These are phyloP conservation scores for Nothomitra cinnamomea DNA, from an alignment of 2,329 filamentous ascomycete species.

Conservation along the genomic window DNA sequence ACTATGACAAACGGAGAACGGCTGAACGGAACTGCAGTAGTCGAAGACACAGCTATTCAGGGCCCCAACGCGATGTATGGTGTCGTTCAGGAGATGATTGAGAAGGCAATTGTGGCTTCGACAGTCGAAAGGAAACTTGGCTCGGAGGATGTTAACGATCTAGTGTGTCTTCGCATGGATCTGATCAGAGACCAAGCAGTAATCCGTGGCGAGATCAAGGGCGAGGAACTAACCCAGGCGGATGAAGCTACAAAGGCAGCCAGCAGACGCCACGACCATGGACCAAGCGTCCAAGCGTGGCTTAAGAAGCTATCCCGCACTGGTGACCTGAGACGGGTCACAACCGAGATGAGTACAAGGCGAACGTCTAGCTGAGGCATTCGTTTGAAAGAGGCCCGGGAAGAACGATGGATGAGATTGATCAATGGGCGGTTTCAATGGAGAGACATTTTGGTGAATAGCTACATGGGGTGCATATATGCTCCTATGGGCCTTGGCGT, in stretches of 20 bases:
- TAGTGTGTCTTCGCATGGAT: neutral
- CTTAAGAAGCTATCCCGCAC: slow-evolving; percentile 51
- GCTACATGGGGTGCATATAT: too few relatives aligned
- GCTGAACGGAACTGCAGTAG: neutral
- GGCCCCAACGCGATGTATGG: slow-evolving; percentile 12
- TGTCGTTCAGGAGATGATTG: slow-evolving; percentile 20
- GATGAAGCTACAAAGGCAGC: slow-evolving; percentile 25
- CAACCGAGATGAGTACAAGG: slow-evolving; percentile 8
- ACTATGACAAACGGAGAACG: slow-evolving; percentile 8
- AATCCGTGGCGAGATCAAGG: slow-evolving; percentile 21
- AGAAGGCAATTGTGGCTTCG: slow-evolving; percentile 16
- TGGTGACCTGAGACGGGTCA: slow-evolving; percentile 32
- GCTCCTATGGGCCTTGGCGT: too few relatives aligned
- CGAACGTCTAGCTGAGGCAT: neutral
- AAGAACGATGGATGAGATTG: too few relatives aligned
- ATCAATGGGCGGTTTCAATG: too few relatives aligned
- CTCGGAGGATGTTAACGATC: slow-evolving; percentile 7
- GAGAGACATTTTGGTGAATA: too few relatives aligned
- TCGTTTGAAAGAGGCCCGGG: too few relatives aligned
- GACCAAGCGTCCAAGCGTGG: slow-evolving; percentile 51
- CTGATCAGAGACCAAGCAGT: slow-evolving; percentile 16
- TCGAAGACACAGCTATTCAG: slow-evolving; percentile 4
- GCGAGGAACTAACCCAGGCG: slow-evolving; percentile 22
- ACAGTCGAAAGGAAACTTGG: slow-evolving; percentile 14
- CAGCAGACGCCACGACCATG: slow-evolving; percentile 42